Base-by-base conservation (phyloP, 352 stramenopile species). In the Globisporangium splendens region DNA sequence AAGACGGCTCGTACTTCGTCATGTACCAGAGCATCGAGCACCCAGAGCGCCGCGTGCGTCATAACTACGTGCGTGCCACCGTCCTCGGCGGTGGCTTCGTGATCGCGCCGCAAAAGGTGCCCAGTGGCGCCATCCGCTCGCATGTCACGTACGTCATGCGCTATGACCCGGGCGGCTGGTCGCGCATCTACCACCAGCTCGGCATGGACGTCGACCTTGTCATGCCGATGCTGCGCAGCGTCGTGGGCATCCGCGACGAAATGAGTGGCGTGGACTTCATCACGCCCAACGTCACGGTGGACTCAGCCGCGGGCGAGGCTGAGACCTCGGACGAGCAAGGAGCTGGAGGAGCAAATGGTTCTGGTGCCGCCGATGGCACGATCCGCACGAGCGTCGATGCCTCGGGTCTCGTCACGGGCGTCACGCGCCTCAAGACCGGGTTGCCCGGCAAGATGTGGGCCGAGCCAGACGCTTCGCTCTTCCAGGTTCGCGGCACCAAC, bases 11-110 rank as follows among this genome's bases (percentile, higher is more conserved):
- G 39, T 95, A 92, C 63, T 94, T 95, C 65, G 84, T 95, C 73
- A 95, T 95, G 84, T 95, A 92, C 72, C 85, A 95, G 69, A 93
- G 82, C 56, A 86, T 92, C 44, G 80, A 89, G 46, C 86, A 95
- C 61, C 84, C 86, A 0, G 85, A 95, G 56, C 93, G 84, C 46
- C 84, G 85, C 39, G 83, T 94, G 63, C 83, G 86, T 28, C 84
- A 93, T 68, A 93, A 94, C 61, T 95, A 84, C 56, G 84, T 95
- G 46, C 86, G 86, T 21, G 86, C 84, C 2, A 89, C 83, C 15
- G 57, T 95, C 8, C 62, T 94, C 3, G 86, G 83, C 28, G 86
- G 84, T 12, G 86, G 84, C 55, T 95, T 91, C 58, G 83, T 95
- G 14, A 92, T 95, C 56, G 86, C 86, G 20, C 86, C 86, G 3